These are phyloP conservation scores for Oxytropis ochrocephala DNA, from an alignment of 306 rosid species.

Conservation along the genomic window DNA sequence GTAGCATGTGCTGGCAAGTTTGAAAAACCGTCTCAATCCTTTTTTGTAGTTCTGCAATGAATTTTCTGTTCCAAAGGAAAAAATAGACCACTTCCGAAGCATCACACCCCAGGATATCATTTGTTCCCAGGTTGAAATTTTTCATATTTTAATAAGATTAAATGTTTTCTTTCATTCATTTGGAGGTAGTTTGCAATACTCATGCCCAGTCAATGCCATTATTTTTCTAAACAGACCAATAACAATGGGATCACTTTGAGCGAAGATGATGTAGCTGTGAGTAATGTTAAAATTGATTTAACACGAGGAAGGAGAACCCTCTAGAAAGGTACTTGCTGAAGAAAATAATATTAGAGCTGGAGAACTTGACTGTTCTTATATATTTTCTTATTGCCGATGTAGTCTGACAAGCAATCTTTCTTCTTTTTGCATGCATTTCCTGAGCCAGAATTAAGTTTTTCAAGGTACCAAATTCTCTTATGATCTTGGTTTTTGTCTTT, in stretches of 20 bases:
- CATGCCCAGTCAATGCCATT: neutral
- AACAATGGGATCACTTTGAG: conserved; percentile 43
- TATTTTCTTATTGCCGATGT: neutral
- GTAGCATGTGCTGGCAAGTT: neutral
- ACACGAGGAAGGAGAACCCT: conserved; percentile 75
- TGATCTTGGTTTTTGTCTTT: neutral
- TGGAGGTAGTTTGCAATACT: neutral
- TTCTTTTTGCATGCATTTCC: conserved; percentile 35
- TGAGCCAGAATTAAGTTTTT: conserved; percentile 68
- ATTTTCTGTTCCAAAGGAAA: conserved; percentile 80
- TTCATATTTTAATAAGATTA: neutral
- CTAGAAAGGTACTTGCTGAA: conserved; percentile 53
- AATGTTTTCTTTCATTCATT: neutral
- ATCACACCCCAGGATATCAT: conserved; percentile 77
- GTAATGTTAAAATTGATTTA: conserved; percentile 74
- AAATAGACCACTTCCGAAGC: conserved; percentile 46
- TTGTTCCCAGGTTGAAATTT: conserved; percentile 67
- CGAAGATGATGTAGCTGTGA: conserved; percentile 74
- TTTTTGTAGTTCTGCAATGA: conserved; percentile 78
- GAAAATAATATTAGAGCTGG: neutral
- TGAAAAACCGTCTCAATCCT: neutral
- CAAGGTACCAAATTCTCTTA: conserved; percentile 43
- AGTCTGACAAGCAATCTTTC: conserved; percentile 18
- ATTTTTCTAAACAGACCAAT: conserved; percentile 31
- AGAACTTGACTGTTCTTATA: neutral